phyloP scores from a whole-genome alignment of 768 basidiomycete genomes.

The Suillus hirtellus region DNA sequence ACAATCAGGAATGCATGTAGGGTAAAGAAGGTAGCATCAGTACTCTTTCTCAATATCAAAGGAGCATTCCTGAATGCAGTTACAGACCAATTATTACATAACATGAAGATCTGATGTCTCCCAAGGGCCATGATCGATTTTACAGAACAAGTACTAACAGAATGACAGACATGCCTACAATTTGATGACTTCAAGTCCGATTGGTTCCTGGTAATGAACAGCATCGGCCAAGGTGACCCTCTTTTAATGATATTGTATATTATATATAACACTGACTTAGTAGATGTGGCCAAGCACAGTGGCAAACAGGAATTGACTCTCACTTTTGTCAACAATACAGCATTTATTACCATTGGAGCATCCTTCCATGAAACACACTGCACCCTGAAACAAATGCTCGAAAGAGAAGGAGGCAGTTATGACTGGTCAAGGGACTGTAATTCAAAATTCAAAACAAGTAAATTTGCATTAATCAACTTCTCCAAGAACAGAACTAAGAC shows the following conservation, averaged over 20 bases:
- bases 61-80: no score
- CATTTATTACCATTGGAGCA: constrained; percentile 17
- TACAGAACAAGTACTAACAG: no score
- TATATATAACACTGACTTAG: constrained; percentile 24
- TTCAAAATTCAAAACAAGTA: constrained; percentile 18
- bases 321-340: constrained; percentile 30
- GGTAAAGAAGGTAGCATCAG: no score
- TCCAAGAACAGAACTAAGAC: not conserved
- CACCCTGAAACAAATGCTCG: constrained; percentile 12
- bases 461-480: constrained; percentile 14
- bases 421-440: constrained; percentile 19
- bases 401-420: constrained; percentile 7
- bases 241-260: constrained; percentile 26
- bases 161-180: constrained; percentile 20
- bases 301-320: not conserved
- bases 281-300: constrained; percentile 15
- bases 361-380: constrained; percentile 20
- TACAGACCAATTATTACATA: accelerated
- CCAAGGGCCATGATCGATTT: constrained; percentile 20
- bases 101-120: not conserved
- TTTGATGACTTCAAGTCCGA: constrained; percentile 32
- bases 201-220: constrained; percentile 16
- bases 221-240: constrained; percentile 31
- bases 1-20: no score
- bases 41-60: no score